Evolutionary conservation across 192 early-diverging fungal genomes (phyloP).

Genomic region (Coemansia erecta): DNA sequence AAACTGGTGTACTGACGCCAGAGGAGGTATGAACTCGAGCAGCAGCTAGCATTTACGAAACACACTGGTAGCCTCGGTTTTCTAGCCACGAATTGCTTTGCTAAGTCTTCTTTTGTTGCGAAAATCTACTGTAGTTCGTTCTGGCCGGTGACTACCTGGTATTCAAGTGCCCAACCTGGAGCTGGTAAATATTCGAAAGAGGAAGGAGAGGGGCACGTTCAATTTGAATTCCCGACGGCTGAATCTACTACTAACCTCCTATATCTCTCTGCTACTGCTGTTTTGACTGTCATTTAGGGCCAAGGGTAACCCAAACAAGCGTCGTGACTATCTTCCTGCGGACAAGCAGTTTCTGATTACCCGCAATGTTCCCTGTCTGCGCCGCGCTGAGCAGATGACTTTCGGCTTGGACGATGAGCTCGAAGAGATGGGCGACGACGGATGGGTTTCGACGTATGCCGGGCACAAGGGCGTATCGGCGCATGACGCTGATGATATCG

Average conservation of each 20-base stretch:
- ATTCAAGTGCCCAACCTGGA: constrained; percentile 98
- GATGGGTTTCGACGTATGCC: constrained; percentile 86
- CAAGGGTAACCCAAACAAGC: constrained; percentile 69
- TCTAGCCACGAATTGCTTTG: background rate
- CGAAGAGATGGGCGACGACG: constrained; percentile 67
- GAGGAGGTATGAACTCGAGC: constrained; percentile 70
- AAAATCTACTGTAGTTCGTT: constrained; percentile 65
- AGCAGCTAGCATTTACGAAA: too few species aligned
- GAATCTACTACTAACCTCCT: too few species aligned
- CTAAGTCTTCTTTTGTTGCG: constrained; percentile 6
- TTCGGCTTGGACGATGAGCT: constrained; percentile 48
- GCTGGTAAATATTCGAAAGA: constrained; percentile 58
- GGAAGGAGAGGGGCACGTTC: too few species aligned
- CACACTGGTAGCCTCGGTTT: background rate
- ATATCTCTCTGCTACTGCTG: background rate
- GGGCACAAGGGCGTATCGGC: constrained; percentile 36
- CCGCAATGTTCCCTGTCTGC: constrained; percentile 89
- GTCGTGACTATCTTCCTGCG: constrained; percentile 73
- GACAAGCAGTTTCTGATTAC: constrained; percentile 97
- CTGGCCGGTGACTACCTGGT: constrained; percentile 96
- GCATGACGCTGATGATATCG: constrained; percentile 52
- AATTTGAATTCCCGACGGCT: too few species aligned
- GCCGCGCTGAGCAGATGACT: constrained; percentile 62
- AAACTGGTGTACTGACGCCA: constrained; percentile 92
- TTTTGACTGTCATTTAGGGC: constrained; percentile 39